These are phyloP conservation scores for Coelastrella sp. DNA, from an alignment of 139 green algal genomes.

Conservation along the genomic window DNA sequence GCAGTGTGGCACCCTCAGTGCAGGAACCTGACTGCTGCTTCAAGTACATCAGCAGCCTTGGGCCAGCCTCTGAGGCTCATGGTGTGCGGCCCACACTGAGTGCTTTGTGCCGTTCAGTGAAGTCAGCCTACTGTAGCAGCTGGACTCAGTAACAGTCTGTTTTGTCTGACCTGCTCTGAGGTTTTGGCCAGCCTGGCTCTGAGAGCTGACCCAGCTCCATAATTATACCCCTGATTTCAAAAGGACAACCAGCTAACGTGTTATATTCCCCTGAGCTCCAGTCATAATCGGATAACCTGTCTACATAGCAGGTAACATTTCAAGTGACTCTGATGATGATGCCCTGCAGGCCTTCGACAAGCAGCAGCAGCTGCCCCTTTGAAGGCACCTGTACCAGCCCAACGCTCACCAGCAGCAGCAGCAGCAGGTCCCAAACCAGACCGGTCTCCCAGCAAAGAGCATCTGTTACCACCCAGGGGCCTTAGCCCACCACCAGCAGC, in stretches of 20 bases:
- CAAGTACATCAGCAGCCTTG: no score
- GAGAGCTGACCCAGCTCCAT: no score
- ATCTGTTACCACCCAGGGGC: slow-evolving; percentile 7
- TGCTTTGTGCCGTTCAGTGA: no score
- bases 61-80: no score
- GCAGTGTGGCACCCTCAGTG: no score
- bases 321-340: neutral
- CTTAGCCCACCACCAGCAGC: slow-evolving; percentile 6
- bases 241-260: neutral
- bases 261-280: neutral
- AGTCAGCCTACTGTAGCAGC: no score
- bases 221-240: no score
- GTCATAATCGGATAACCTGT: neutral
- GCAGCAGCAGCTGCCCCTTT: neutral
- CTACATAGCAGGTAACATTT: neutral
- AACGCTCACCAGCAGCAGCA: neutral
- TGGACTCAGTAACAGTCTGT: no score
- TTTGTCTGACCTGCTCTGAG: no score
- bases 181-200: no score
- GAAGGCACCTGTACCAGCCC: neutral
- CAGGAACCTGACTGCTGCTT: no score
- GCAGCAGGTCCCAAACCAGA: neutral
- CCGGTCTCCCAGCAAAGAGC: slow-evolving; percentile 8
- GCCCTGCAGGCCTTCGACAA: neutral
- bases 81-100: no score